Base-by-base conservation (phyloP, 805 yeast genomes). In the Maudiozyma saulgeensis region DNA sequence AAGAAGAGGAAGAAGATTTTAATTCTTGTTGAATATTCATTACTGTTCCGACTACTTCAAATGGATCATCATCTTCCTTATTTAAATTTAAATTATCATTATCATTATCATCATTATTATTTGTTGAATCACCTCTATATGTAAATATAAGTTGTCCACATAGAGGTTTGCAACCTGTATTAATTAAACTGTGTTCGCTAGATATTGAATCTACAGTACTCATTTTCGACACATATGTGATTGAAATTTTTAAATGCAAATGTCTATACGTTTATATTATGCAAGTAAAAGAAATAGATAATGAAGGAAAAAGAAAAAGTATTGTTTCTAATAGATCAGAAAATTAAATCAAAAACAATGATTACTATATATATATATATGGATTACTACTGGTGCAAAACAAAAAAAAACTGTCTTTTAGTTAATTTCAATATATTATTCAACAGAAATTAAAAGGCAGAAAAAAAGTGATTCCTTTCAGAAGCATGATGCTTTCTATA, bases 71-170 rank as follows among this genome's bases (percentile, higher is more conserved):
- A 13, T 44, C n/a, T 41, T 32, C 21, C 8, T 45, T 45, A 21
- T 7, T 38, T n/a, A n/a, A n/a, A 18, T 21, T 40, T n/a, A n/a
- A n/a, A n/a, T n/a, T n/a, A n/a, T n/a, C n/a, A n/a, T n/a, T n/a
- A n/a, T n/a, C n/a, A 23, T 40, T 40, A 25, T 40, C 9, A n/a
- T 26, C 18, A 25, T 15, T 15, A 12, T 5, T 41, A 18, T 6
- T 21, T 8, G 32, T 11, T 9, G 16, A 26, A 35, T 35, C 38
- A 15, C 18, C 21, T n/a, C 26, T 39, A 35, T 50, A 50, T 26
- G 48, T 47, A 6, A 50, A 48, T 19, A 47, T 46, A 8, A 53
- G 28, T 18, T 53, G 55, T 11, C 53, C 55, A 12, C 50, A 44
- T 6, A 53, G 37, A 1, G 55, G 55, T 42, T 43, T 51, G 25